A percentile compares a stretch with the other conserved stretches of the same genome.
Evolutionary conservation across 495 filamentous ascomycete species (phyloP).

Genomic region (Hyaloscypha bicolor): DNA sequence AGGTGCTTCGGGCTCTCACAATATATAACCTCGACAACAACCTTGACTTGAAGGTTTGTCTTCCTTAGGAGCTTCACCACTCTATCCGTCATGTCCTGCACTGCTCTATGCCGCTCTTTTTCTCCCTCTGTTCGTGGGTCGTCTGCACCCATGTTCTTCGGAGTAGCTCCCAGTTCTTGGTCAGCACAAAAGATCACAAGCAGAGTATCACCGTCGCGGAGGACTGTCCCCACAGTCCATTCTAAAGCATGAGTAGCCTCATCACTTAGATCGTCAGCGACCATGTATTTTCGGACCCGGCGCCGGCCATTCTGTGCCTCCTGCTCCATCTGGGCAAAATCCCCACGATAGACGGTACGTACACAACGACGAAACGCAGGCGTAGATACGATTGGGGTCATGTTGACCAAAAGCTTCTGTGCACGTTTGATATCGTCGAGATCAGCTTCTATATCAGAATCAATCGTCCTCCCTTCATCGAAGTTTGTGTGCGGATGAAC

Average conservation of each 20-base stretch:
- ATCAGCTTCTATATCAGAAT: conserved; percentile 86
- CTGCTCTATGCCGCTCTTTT: conserved; percentile 74
- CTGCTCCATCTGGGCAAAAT: conserved; percentile 71
- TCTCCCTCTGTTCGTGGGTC: no score
- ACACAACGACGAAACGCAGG: conserved; percentile 77
- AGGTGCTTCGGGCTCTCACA: conserved; percentile 93
- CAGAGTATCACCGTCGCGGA: conserved; percentile 92
- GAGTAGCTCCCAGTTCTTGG: conserved; percentile 78
- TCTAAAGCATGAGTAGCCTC: conserved; percentile 94
- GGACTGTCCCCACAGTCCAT: conserved; percentile 96
- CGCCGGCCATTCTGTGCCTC: conserved; percentile 74
- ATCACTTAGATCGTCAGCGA: conserved; percentile 89
- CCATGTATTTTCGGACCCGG: conserved; percentile 84
- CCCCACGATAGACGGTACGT: conserved; percentile 84
- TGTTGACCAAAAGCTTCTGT: conserved; percentile 76
- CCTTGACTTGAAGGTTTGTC: conserved; percentile 85
- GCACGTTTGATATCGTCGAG: conserved; percentile 81
- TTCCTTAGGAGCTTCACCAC: conserved; percentile 84
- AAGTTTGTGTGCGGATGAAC: conserved; percentile 65
- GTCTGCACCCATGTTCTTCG: no score
- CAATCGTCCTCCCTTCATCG: conserved; percentile 66
- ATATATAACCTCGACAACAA: conserved; percentile 94
- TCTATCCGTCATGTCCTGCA: conserved; percentile 75
- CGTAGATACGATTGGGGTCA: conserved; percentile 76
- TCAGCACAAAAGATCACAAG: conserved; percentile 89